Conservation (phyloP, 345 rosid species). For the Populus tremula region DNA sequence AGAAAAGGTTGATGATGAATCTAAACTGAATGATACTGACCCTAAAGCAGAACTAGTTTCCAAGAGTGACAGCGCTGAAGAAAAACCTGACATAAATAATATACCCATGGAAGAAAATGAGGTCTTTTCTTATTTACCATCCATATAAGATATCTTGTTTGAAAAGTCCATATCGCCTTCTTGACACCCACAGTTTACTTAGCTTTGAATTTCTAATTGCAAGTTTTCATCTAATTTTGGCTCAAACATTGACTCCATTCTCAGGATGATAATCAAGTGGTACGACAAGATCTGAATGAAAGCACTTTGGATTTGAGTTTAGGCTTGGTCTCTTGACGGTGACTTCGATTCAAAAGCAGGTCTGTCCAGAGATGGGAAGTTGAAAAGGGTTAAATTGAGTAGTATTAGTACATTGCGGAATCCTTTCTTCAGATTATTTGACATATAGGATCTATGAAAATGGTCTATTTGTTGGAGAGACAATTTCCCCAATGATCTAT, state of each 20-base stretch:
- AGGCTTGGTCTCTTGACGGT: conserved; percentile 47
- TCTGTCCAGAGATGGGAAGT: conserved; percentile 26
- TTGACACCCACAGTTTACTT: not conserved
- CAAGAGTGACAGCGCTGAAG: conserved; percentile 40
- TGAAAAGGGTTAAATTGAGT: conserved; percentile 24
- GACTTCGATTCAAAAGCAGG: conserved; percentile 38
- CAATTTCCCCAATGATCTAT: conserved; percentile 22
- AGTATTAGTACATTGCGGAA: conserved; percentile 8
- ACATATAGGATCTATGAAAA: conserved; percentile 19
- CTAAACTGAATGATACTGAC: conserved; percentile 42
- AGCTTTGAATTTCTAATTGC: not conserved
- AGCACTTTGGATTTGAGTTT: conserved; percentile 74
- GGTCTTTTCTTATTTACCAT: conserved; percentile 35
- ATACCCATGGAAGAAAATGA: conserved; percentile 65
- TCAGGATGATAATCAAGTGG: conserved; percentile 50
- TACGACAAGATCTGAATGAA: conserved; percentile 89
- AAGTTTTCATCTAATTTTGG: conserved; percentile 13
- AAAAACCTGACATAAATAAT: conserved; percentile 79
- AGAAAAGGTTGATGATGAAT: conserved; percentile 57
- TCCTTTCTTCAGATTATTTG: conserved; percentile 7
- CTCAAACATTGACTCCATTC: conserved; percentile 23
- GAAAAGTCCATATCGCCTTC: not conserved
- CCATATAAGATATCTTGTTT: not conserved
- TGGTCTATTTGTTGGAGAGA: conserved; percentile 13
- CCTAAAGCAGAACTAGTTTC: conserved; percentile 37